phyloP scores from a whole-genome alignment of 2,329 filamentous ascomycete species.

The Colletotrichum noveboracense region DNA sequence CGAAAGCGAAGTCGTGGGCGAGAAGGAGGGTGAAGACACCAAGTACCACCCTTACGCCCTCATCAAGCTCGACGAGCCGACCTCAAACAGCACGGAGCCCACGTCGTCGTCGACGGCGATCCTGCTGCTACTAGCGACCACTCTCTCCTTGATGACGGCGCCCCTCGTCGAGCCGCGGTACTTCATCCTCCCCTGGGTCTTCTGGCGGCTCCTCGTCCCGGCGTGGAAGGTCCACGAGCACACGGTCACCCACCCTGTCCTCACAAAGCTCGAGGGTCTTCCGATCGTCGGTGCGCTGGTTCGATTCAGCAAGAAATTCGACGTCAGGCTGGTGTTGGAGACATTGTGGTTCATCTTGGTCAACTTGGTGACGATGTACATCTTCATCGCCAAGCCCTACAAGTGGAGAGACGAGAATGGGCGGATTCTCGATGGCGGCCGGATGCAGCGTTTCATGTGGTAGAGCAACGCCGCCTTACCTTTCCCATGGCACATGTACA shows the following conservation, averaged over 20 bases:
- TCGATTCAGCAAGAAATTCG: conserved; percentile 31
- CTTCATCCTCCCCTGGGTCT: conserved; percentile 93
- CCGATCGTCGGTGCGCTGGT: conserved; percentile 1
- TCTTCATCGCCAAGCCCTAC: conserved; percentile 74
- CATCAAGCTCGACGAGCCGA: conserved; percentile 25
- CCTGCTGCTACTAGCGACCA: conserved; percentile 70
- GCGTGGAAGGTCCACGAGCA: conserved; percentile 36
- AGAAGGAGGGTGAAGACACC: not conserved
- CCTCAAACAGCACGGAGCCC: conserved; percentile 31
- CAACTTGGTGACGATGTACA: conserved; percentile 70
- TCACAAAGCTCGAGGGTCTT: not conserved
- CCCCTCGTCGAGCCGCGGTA: conserved; percentile 95
- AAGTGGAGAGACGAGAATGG: conserved; percentile 65
- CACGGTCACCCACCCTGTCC: not conserved
- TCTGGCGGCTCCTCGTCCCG: conserved; percentile 86
- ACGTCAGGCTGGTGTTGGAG: conserved; percentile 62
- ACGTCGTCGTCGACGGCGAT: conserved; percentile 57
- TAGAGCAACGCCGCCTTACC: conserved; percentile 35
- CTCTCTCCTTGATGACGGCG: conserved; percentile 82
- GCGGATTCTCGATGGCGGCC: conserved; percentile 56
- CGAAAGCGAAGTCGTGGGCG: not conserved
- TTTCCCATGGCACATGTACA: not conserved
- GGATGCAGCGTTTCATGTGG: conserved; percentile 84
- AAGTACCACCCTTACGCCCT: conserved; percentile 18
- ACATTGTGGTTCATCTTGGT: conserved; percentile 72